A percentile compares a stretch with the other conserved stretches of the same genome.
phyloP scores from a whole-genome alignment of 2,329 filamentous ascomycete genomes.

The Mollisiaceae sp. region DNA sequence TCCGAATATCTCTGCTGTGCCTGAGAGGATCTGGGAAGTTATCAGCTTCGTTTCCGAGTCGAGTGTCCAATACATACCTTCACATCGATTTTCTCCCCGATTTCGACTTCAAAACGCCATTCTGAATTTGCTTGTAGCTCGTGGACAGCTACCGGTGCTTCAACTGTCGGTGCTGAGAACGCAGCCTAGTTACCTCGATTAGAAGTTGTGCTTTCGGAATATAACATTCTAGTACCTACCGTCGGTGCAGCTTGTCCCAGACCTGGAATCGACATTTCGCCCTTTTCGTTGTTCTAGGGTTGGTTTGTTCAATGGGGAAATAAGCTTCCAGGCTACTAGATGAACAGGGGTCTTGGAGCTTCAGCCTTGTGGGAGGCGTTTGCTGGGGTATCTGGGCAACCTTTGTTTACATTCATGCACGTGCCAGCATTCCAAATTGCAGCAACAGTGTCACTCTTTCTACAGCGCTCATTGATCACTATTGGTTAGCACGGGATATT shows the following conservation, averaged over 20 bases:
- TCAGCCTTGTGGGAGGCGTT: conserved; percentile 30
- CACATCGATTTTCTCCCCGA: conserved; percentile 55
- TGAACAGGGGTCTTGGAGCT: conserved; percentile 20
- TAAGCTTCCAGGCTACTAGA: conserved; percentile 9
- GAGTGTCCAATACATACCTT: conserved; percentile 48
- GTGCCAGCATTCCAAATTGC: conserved; percentile 1
- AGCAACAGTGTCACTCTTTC: not conserved
- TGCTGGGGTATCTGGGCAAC: not conserved
- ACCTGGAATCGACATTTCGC: conserved; percentile 73
- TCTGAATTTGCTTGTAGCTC: conserved; percentile 70
- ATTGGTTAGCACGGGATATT: not conserved
- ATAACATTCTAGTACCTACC: conserved; percentile 47
- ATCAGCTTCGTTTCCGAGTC: conserved; percentile 39
- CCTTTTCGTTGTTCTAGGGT: conserved; percentile 11
- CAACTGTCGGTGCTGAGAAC: conserved; percentile 36
- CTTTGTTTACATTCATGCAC: not conserved
- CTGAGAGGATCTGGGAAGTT: conserved; percentile 68
- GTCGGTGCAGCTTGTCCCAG: conserved; percentile 69
- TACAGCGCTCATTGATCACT: too few species aligned
- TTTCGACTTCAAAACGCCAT: conserved; percentile 78
- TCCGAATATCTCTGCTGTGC: conserved; percentile 92
- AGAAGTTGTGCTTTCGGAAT: conserved; percentile 14
- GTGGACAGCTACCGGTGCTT: conserved; percentile 50
- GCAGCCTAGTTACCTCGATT: conserved; percentile 31
- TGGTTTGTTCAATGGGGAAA: conserved; percentile 4